Evolutionary conservation across 768 basidiomycete genomes (phyloP).

Genomic region (Auricularia heimuer): DNA sequence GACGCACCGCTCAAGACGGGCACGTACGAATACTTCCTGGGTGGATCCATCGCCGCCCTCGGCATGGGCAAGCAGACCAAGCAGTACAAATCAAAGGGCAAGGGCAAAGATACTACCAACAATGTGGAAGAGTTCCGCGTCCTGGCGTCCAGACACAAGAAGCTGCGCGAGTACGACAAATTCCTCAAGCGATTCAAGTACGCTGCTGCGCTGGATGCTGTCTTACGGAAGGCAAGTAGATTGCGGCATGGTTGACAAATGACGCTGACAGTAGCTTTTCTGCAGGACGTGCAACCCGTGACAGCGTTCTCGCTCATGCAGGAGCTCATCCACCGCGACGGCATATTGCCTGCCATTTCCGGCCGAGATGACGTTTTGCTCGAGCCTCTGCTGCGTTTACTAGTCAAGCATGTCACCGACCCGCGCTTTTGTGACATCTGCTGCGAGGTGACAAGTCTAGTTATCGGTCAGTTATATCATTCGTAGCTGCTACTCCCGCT

Average conservation of each 20-base stretch:
- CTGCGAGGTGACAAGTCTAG: constrained; percentile 65
- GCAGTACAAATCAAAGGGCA: constrained; percentile 4
- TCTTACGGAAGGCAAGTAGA: constrained; percentile 62
- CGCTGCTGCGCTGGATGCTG: constrained; percentile 86
- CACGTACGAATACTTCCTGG: constrained; percentile 59
- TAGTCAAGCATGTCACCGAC: constrained; percentile 78
- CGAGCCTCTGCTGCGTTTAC: constrained; percentile 80
- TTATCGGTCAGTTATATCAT: constrained; percentile 67
- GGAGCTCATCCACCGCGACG: constrained; percentile 88
- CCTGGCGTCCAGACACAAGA: constrained; percentile 57
- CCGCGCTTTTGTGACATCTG: constrained; percentile 89
- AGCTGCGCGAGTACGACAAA: constrained; percentile 80
- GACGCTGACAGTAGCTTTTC: neutral
- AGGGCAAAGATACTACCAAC: constrained; percentile 37
- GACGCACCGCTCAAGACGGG: constrained; percentile 38
- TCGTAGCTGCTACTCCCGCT: neutral
- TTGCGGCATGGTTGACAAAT: neutral
- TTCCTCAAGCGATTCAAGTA: constrained; percentile 90
- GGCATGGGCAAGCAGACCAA: constrained; percentile 38
- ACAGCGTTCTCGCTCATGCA: constrained; percentile 86
- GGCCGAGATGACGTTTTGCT: constrained; percentile 90
- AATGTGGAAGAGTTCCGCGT: constrained; percentile 72
- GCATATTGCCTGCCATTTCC: constrained; percentile 71
- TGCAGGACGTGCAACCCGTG: constrained; percentile 69
- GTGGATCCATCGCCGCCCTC: constrained; percentile 40